Evolutionary conservation across 352 stramenopile species (phyloP), one percentile per base, ranked within the genome.

Genomic region (Peronosclerospora sorghi): DNA sequence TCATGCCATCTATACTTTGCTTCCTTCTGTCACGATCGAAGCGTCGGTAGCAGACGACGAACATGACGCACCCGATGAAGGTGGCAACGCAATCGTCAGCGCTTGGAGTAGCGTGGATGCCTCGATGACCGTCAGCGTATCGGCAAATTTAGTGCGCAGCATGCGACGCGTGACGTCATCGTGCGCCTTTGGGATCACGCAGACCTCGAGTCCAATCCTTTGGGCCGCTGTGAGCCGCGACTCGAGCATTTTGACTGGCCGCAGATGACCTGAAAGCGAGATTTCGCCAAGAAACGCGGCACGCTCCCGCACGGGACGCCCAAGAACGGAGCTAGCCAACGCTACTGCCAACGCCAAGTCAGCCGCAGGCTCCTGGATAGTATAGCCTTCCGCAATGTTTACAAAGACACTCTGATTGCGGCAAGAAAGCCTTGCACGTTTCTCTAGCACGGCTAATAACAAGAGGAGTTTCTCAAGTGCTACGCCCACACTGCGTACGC

Each of bases 401-500:
- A 92, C 77, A 60, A 92, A 93, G 18, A 90, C 75, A 52, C 65
- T 87, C 52, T 80, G 69, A 51, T 83, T 74, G 18, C 65, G 65
- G 27, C 85, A 88, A 41, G 74, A 86, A 5, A 93, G 48, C 9
- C 43, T 68, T 1, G 71, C 74, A 5, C 92, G 83, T 51, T 97
- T 97, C 55, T 97, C 87, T n/a, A 98, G 62, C 6, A 98, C 93
- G 0, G 94, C 94, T 19, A 98, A 83, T 7, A 98, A 63, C 26
- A 98, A 59, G 18, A 95, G 68, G 4, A 98, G 63, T 41, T 96
- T 94, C 45, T 95, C 82, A 30, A 63, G 92, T 27, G 63, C 81
- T 44, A 79, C 89, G 54, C 77, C 94, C 28, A 72, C 76, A 46
- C 59, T 71, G 13, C 77, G 82, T 20, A 83, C 84, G 24, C 65